Evolutionary conservation across 2,329 filamentous ascomycete species (phyloP), one percentile per base, ranked within the genome.

Genomic region (Aspergillus intermedius): DNA sequence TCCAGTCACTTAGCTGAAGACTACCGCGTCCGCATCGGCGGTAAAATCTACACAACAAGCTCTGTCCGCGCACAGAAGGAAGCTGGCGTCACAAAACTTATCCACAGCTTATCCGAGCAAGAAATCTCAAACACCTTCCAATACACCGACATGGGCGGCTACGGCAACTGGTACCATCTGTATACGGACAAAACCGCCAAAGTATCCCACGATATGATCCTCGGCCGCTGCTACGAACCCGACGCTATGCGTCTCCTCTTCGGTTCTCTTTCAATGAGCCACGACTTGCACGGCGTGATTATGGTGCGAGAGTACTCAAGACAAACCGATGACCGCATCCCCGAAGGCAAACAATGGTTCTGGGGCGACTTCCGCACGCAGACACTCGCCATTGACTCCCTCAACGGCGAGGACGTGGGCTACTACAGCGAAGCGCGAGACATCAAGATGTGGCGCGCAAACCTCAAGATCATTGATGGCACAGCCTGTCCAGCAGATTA

Each of bases 281-380:
- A 67, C 8, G 80, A 81, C n/a, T 56, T 77, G 0, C 57, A 64
- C 10, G 72, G 74, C 2, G 63, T 79, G 1, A 44, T 70, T 0
- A 64, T 68, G n/a, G 77, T 71, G 1, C 72, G 80, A 2, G 54
- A 60, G 1, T 81, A 73, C 56, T 73, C 77, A 1, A 57, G 61
- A 0, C 52, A 66, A 10, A 64, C 71, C 13, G 77, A 83, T 49
- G 52, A 65, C 1, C 76, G 79, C 2, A 78, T 82, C 23, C 58
- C 65, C 0, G 45, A 57, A 1, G 71, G 66, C 12, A 70, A 73
- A 22, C 62, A 65, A 0, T 83, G 79, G 79, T 80, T 76, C 60
- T 81, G 77, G 75, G 78, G 73, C 0, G 79, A 83, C 46, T 70
- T 70, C 19, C 72, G 81, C 1, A 74, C 75, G 0, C 75, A 82